A percentile compares a stretch with the other conserved stretches of the same genome.
Evolutionary conservation across 495 filamentous ascomycete species (phyloP).

Genomic region (Hypoxylon subgilvum): DNA sequence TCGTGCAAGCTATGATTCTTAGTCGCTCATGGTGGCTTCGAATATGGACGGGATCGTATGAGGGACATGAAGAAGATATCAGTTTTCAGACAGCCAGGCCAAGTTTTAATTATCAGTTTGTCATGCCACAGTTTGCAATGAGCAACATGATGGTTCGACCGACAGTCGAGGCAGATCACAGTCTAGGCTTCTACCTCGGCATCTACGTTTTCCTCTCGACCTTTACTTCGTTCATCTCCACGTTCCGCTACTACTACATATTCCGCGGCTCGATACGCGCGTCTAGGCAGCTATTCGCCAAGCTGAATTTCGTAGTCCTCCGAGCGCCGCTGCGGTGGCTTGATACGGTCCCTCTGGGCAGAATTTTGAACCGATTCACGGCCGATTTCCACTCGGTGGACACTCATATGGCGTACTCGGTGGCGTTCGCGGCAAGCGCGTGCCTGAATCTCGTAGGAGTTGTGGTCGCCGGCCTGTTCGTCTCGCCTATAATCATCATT

Average conservation of each 20-base stretch:
- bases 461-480: conserved; percentile 64
- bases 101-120: conserved; percentile 41
- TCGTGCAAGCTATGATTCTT: conserved; percentile 54
- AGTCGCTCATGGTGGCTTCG: conserved; percentile 71
- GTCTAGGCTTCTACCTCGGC: conserved; percentile 67
- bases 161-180: conserved; percentile 29
- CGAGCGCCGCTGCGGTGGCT: conserved; percentile 77
- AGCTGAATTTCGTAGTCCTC: conserved; percentile 68
- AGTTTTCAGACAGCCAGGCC: conserved; percentile 36
- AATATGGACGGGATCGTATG: conserved; percentile 65
- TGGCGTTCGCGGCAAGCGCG: conserved; percentile 61
- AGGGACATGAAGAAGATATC: conserved; percentile 38
- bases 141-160: conserved; percentile 39
- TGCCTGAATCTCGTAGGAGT: conserved; percentile 62
- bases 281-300: conserved; percentile 68
- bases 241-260: conserved; percentile 63
- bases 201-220: conserved; percentile 70
- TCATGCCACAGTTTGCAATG: conserved; percentile 48
- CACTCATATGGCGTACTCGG: conserved; percentile 63
- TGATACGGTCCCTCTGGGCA: conserved; percentile 79
- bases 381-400: conserved; percentile 78
- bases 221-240: conserved; percentile 60
- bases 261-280: conserved; percentile 66
- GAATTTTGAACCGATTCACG: conserved; percentile 80
- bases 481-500: conserved; percentile 68